Evolutionary conservation across 2,329 filamentous ascomycete species (phyloP).

Genomic region (Orbilia javanica): DNA sequence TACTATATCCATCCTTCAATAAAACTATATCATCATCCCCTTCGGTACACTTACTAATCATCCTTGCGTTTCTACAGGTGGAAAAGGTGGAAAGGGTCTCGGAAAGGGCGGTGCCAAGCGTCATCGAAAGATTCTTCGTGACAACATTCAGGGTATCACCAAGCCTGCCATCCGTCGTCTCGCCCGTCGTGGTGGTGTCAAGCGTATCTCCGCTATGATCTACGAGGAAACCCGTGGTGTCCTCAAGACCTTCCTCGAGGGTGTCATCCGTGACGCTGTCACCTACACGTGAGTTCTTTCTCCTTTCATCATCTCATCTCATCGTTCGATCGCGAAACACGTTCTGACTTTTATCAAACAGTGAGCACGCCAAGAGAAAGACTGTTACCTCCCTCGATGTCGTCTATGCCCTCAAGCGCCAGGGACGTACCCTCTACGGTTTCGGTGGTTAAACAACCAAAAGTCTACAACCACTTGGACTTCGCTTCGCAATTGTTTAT

Average conservation of each 20-base stretch:
- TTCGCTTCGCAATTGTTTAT: constrained; percentile 35
- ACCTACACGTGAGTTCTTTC: constrained; percentile 72
- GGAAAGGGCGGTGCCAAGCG: constrained; percentile 99
- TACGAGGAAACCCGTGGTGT: constrained; percentile 83
- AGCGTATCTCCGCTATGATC: constrained; percentile 98
- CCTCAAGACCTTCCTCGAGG: constrained; percentile 82
- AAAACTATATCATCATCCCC: neutral
- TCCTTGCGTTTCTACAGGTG: constrained; percentile 72
- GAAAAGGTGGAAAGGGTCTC: constrained; percentile 97
- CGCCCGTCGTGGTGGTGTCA: constrained; percentile 98
- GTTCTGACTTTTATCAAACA: constrained; percentile 22
- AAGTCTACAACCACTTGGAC: constrained; percentile 27
- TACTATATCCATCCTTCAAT: constrained; percentile 5
- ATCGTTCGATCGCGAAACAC: neutral
- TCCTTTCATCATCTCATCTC: neutral
- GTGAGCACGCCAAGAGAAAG: constrained; percentile 82
- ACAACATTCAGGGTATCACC: constrained; percentile 99
- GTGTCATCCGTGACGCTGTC: constrained; percentile 81
- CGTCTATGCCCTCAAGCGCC: constrained; percentile 77
- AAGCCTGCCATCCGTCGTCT: constrained; percentile 99
- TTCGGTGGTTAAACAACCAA: constrained; percentile 80
- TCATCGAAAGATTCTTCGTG: constrained; percentile 98
- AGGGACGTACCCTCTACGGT: constrained; percentile 84
- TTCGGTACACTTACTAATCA: constrained; percentile 65
- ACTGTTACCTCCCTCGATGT: constrained; percentile 79